Percentiles rank a stretch among this genome's conserved stretches.
phyloP scores from a whole-genome alignment of 441 rosid genomes.

The Gossypium aridum region DNA sequence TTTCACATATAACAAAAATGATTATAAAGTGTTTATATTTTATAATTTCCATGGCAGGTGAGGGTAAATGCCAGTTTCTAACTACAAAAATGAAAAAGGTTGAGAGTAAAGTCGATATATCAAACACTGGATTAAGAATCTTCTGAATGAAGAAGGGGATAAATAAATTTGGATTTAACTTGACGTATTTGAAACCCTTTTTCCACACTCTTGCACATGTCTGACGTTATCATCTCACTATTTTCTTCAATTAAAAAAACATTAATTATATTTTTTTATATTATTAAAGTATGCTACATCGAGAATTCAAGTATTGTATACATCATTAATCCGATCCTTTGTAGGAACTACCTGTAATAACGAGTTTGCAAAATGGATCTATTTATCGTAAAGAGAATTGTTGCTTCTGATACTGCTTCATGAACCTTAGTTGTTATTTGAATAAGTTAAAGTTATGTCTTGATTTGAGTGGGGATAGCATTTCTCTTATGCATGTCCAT shows the following conservation, averaged over 20 bases:
- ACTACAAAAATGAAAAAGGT: not conserved
- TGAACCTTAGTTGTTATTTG: no score
- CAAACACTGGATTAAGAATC: not conserved
- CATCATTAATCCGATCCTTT: no score
- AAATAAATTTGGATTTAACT: not conserved
- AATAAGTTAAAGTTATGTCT: no score
- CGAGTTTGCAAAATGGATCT: no score
- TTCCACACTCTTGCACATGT: conserved; percentile 25
- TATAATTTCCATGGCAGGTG: not conserved
- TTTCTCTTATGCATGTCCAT: no score
- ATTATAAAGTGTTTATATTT: not conserved
- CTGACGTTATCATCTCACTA: conserved; percentile 28
- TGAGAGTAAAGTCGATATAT: not conserved
- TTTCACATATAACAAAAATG: no score
- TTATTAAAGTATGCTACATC: no score
- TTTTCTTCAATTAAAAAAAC: conserved; percentile 6
- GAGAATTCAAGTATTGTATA: no score
- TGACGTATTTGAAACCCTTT: not conserved
- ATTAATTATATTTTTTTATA: not conserved
- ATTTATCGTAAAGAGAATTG: no score
- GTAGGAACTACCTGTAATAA: no score
- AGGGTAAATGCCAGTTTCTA: not conserved
- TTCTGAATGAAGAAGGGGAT: not conserved
- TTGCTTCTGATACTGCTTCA: no score
- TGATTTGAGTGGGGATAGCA: no score